Evolutionary conservation across 805 yeast species (phyloP), one percentile per base, ranked within the genome.

Genomic region (Saccharomyces paradoxus): DNA sequence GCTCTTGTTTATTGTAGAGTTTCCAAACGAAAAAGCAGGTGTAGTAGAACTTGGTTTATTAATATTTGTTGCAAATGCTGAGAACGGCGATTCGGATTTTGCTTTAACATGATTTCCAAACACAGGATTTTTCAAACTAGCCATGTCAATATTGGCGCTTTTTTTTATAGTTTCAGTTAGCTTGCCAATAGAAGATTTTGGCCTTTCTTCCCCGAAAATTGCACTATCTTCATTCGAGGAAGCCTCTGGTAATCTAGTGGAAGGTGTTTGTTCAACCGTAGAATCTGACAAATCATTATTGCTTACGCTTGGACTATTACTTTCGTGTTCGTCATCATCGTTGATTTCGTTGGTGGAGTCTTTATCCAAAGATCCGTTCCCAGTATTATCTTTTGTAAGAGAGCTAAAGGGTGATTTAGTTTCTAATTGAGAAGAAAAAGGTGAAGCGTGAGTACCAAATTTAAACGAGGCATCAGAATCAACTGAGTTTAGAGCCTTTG

Each of bases 151-250:
- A 41, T 63, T 66, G 0, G 70, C 70, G 12, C 56, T 60, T 49
- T 65, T 60, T 53, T 67, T 67, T 27, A 66, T 63, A 27, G 63
- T 56, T 46, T 66, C 68, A 9, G 69, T 53, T 10, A 67, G 48
- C 0, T 63, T 56, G 8, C 66, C 59, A 17, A 66, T 56, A 8
- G 68, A 54, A 12, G 58, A 49, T 6, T 46, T 51, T 10, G 44
- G 26, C 13, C 27, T 46, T 5, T 21, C 22, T 3, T 28, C n/a
- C 22, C 49, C 41, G 9, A 41, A 6, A 17, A 10, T 37, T 14
- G 7, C 30, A 24, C 29, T 10, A 10, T 21, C 22, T 8, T 4
- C 22, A 4, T 41, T 26, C 8, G 26, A 48, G 17, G 31, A 13
- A 12, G 9, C 6, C 12, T 47, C 24, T 2, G 31, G 41, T 1